These are phyloP conservation scores for Gaeumannomyces sp. DNA, from an alignment of 2,329 filamentous ascomycete species.

Conservation along the genomic window DNA sequence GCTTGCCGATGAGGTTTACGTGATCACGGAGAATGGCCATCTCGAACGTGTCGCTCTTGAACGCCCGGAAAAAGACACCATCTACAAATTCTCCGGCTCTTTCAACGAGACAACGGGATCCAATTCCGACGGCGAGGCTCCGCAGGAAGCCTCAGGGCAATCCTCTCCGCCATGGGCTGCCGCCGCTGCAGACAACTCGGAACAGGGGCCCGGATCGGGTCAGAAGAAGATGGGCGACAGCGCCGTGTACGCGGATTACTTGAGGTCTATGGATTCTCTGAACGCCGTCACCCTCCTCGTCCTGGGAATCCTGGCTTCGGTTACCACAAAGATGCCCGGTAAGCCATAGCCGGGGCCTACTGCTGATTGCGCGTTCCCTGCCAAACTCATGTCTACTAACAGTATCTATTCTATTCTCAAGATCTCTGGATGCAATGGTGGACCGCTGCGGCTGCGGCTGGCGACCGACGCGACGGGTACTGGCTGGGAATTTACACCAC, in stretches of 20 bases:
- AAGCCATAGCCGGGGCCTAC: neutral
- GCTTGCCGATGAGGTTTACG: slow-evolving; percentile 30
- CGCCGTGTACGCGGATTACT: slow-evolving; percentile 18
- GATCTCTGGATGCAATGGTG: slow-evolving; percentile 10
- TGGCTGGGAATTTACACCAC: slow-evolving; percentile 1
- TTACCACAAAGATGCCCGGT: slow-evolving; percentile 3
- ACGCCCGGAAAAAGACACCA: no score
- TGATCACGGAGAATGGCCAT: slow-evolving; percentile 17
- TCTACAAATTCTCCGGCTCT: no score
- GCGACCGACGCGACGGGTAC: neutral
- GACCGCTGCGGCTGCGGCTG: neutral
- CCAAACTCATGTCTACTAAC: neutral
- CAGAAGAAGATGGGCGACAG: slow-evolving; percentile 10
- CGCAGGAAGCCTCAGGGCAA: no score
- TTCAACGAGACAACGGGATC: no score
- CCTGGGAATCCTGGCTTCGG: slow-evolving; percentile 7
- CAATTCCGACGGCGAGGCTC: slow-evolving; percentile 1
- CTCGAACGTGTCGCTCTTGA: slow-evolving; percentile 1
- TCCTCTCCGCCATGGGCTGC: neutral
- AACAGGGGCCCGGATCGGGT: neutral
- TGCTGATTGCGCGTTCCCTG: neutral
- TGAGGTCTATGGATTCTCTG: slow-evolving; percentile 10
- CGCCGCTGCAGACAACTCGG: neutral
- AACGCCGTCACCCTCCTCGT: slow-evolving; percentile 10
- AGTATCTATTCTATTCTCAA: neutral